Conservation (phyloP, 495 filamentous ascomycete genomes). For the Aspergillus affinis region DNA sequence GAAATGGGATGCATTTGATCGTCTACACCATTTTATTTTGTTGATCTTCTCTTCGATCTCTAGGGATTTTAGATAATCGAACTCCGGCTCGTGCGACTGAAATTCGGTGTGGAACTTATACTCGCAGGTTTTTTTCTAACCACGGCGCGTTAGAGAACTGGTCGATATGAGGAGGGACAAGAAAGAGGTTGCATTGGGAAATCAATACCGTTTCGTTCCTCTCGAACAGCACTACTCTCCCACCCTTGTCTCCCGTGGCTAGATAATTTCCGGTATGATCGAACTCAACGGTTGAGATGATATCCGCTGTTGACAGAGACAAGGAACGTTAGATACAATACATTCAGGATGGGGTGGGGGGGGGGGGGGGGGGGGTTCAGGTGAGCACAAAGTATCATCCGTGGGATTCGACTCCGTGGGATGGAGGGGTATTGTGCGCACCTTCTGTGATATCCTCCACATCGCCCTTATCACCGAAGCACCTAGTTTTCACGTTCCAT, state of each 20-base stretch:
- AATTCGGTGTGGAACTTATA: slow-evolving; percentile 99
- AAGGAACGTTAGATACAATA: slow-evolving; percentile 8
- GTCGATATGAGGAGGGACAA: slow-evolving; percentile 11
- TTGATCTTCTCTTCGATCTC: slow-evolving; percentile 99
- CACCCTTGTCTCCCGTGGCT: slow-evolving; percentile 97
- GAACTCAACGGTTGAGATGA: slow-evolving; percentile 99
- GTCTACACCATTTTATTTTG: slow-evolving; percentile 99
- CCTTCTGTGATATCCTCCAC: slow-evolving; percentile 99
- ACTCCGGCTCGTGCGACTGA: slow-evolving; percentile 98
- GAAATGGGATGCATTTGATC: slow-evolving; percentile 98
- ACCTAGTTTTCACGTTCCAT: slow-evolving; percentile 53
- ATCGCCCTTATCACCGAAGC: slow-evolving; percentile 99
- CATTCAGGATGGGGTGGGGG: neutral
- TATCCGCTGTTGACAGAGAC: slow-evolving; percentile 68
- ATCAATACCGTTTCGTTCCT: slow-evolving; percentile 84
- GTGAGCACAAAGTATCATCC: neutral
- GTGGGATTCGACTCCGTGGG: neutral
- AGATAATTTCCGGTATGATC: slow-evolving; percentile 98
- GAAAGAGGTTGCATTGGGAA: slow-evolving; percentile 8
- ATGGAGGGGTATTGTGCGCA: slow-evolving; percentile 39
- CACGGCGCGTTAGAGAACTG: slow-evolving; percentile 7
- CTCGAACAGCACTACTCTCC: slow-evolving; percentile 94
- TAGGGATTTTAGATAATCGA: slow-evolving; percentile 97
- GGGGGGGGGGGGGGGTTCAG: too few species aligned
- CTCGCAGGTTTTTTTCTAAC: slow-evolving; percentile 99